Base-by-base conservation (phyloP, 805 yeast genomes). In the Myxozyma melibiosi region DNA sequence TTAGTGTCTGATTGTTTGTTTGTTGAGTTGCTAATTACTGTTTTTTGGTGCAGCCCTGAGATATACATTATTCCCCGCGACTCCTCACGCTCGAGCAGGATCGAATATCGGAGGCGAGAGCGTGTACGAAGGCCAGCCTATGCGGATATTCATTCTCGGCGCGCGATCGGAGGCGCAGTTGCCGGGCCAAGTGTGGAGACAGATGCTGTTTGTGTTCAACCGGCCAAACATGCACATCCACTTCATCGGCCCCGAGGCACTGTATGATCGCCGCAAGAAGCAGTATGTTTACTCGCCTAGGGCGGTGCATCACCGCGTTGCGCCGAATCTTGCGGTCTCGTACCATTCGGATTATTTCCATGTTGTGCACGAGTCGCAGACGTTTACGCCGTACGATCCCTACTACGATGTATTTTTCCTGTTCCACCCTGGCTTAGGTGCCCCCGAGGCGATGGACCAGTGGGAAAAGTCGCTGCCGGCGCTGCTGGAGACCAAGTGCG, bases 341-440 rank as follows among this genome's bases (percentile, higher is more conserved):
- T 86, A 86, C 74, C 96, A 91, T 73, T 90, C 98, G 0, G 87
- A 88, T 67, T 91, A 86, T 73, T 94, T 94, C 83, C 90, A 90
- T 69, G 92, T 87, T 38, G 78, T 87, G 60, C 96, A 94, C 73
- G 90, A 90, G 67, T 85, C 89, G 47, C 94, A 91, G 67, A 97
- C 92, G 74, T 88, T 94, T 71, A 89, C 90, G 84, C 99, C 99
- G 4, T 94, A 91, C 72, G 99, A 94, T 72, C 99, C 99, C 43
- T 94, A 92, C 73, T 80, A 89, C 70, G 99, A 94, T 71, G 83
- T 84, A 27, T 94, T 94, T 74, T 90, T 90, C 80, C 78, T 88
- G 51, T 94, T 92, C 86, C 98, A 92, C 71, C 98, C 99, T 2
- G 97, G 97, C 39, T 82, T 90, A 68, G 85, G 89, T 18, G 86